These are phyloP conservation scores for Omphalotus guepiniiformis DNA, from an alignment of 768 basidiomycete species.

Conservation along the genomic window DNA sequence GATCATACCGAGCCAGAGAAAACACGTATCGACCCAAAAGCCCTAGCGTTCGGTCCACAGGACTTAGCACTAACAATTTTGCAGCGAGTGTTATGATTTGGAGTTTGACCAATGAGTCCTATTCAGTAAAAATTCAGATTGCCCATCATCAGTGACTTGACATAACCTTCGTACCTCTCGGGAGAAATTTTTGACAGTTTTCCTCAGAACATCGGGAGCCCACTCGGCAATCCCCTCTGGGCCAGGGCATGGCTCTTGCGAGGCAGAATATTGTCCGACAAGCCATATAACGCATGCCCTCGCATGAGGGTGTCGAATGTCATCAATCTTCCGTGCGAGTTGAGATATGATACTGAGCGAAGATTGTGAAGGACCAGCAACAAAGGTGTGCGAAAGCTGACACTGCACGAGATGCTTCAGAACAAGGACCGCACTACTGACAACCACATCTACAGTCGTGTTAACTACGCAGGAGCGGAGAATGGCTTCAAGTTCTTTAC, in stretches of 20 bases:
- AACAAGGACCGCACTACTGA: conserved; percentile 78
- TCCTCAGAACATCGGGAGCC: conserved; percentile 90
- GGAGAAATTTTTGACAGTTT: conserved; percentile 65
- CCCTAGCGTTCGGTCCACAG: conserved; percentile 43
- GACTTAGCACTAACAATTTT: conserved; percentile 72
- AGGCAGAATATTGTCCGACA: conserved; percentile 79
- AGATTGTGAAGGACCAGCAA: conserved; percentile 26
- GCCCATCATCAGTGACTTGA: background rate
- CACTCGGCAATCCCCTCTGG: conserved; percentile 64
- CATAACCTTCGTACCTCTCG: conserved; percentile 62
- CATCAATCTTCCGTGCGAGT: conserved; percentile 74
- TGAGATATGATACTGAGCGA: conserved; percentile 71
- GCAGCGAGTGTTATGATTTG: conserved; percentile 84
- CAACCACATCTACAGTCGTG: conserved; percentile 54
- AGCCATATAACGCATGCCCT: conserved; percentile 90
- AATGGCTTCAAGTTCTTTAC: conserved; percentile 35
- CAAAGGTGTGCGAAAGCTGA: conserved; percentile 37
- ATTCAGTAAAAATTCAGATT: conserved; percentile 6
- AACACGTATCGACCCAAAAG: conserved; percentile 72
- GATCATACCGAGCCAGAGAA: conserved; percentile 82
- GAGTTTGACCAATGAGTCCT: conserved; percentile 71
- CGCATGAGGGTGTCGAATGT: conserved; percentile 75
- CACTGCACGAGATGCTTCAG: conserved; percentile 81
- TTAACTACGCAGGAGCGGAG: background rate
- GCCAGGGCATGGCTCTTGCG: conserved; percentile 26